Evolutionary conservation across 2,329 filamentous ascomycete genomes (phyloP), one percentile per base, ranked within the genome.

Genomic region (Neocatenulostroma microsporum): DNA sequence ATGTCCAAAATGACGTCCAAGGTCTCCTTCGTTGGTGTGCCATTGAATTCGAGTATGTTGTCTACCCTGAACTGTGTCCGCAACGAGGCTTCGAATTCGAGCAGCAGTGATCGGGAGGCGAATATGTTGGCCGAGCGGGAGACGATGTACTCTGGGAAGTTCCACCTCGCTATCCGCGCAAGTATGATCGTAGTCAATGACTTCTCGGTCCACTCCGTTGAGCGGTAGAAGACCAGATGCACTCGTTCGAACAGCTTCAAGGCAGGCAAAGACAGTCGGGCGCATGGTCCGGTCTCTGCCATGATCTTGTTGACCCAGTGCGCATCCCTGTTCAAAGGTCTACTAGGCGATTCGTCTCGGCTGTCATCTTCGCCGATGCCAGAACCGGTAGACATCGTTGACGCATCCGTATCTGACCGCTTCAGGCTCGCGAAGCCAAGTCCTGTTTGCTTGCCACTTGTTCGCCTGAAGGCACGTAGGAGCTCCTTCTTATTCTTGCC

Each of bases 181-280:
- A 98, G 72, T 29, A 98, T 94, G 36, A 96, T 89, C 0, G 88
- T 89, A 2, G 86, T 96, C 11, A 98, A 67, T 1, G 89, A 95
- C 59, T 94, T 96, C 52, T 96, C 89, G 0, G 88, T 94, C 91
- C 91, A 98, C 57, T 94, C 84, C 0, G 86, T 93, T 8, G 88
- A 95, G 40, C 89, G 75, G 60, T 96, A 96, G 59, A 95, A 98
- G 19, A 98, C 87, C 2, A 98, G 67, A 62, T 96, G 91, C 1
- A 96, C 87, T 18, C 91, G 77, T 59, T 95, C 87, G 52, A 98
- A 98, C 0, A 98, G 72, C 51, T 80, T 85, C 44, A 87, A 74
- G 1, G 80, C 73, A 0, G 74, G 63, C 1, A 80, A 63, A 1
- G 85, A 85, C 10, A 98, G 73, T 24, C 89, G 74, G 42, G 96